Percentiles rank a stretch among this genome's conserved stretches.
Evolutionary conservation across 129 eudicot species (phyloP).

Genomic region (Flaveria ramosissima): DNA sequence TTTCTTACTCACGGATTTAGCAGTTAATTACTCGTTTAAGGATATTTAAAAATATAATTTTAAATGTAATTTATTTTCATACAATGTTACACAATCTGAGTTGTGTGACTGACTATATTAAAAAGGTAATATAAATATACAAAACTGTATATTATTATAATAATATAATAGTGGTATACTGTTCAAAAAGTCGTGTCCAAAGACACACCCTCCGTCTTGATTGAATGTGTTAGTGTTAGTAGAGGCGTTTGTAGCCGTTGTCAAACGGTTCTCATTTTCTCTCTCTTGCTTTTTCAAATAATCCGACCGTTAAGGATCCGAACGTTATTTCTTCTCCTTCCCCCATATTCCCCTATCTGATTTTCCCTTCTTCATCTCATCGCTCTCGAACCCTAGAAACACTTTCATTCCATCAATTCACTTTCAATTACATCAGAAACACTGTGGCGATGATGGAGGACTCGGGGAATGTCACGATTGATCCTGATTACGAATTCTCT

Average conservation of each 20-base stretch:
- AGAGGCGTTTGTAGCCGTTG: conserved; percentile 56
- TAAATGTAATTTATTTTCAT: no score
- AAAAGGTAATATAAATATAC: no score
- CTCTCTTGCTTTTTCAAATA: conserved; percentile 46
- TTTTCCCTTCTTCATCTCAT: neutral
- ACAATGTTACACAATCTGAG: no score
- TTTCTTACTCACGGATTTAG: no score
- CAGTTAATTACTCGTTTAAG: no score
- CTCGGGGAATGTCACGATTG: conserved; percentile 43
- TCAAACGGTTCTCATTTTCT: conserved; percentile 25
- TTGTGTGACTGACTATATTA: no score
- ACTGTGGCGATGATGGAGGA: conserved; percentile 49
- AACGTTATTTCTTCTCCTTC: conserved; percentile 40
- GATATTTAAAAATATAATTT: no score
- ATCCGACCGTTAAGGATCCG: conserved; percentile 70
- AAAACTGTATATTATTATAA: no score
- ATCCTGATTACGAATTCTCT: conserved; percentile 65
- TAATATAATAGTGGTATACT: no score
- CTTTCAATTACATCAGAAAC: neutral
- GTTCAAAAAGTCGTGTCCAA: neutral
- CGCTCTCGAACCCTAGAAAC: conserved; percentile 17
- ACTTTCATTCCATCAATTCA: neutral
- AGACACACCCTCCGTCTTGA: no score
- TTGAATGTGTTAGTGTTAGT: neutral
- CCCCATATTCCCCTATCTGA: conserved; percentile 13